Evolutionary conservation across 345 rosid species (phyloP), one percentile per base, ranked within the genome.

Genomic region (Reutealis trisperma): DNA sequence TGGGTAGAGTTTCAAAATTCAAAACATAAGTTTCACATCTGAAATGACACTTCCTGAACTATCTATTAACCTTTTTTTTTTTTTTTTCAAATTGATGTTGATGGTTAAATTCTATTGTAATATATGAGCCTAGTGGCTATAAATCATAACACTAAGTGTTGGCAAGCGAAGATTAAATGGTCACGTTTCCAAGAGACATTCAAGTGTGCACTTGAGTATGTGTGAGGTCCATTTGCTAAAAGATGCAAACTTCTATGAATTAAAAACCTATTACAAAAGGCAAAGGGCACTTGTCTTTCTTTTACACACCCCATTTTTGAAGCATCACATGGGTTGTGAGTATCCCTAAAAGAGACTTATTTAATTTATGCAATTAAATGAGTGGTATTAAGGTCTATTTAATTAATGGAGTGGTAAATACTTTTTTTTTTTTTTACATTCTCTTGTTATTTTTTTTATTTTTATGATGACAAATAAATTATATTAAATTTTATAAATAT

Each of bases 281-380:
- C 67, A 52, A 52, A 37, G 41, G 41, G 21, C 62, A 55, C 75
- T 72, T 69, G 75, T 78, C 61, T 34, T n/a, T 49, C 25, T 75
- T 59, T 15, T 54, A 54, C 6, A 45, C 67, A 60, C 32, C 41
- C 62, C 22, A 76, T 10, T 62, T 57, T 67, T 59, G 42, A 67
- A 70, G 78, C 82, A 57, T 65, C 70, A 70, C 82, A 73, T 47
- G 54, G 76, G 55, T 69, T 77, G 21, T 59, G 72, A 73, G 47
- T 75, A 70, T 73, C 77, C 78, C 73, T 21, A 79, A 78, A 80
- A 67, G 79, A 67, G 71, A 75, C 62, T 11, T 44, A 79, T 81
- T 83, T 79, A 52, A 75, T 78, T 47, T 47, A 47, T 12, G 14
- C 14, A 47, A 47, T 47, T 47, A 47, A 47, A 8, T 67, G 60